Evolutionary conservation across 2,329 filamentous ascomycete species (phyloP).

Genomic region (Calcarisporium arbuscula): DNA sequence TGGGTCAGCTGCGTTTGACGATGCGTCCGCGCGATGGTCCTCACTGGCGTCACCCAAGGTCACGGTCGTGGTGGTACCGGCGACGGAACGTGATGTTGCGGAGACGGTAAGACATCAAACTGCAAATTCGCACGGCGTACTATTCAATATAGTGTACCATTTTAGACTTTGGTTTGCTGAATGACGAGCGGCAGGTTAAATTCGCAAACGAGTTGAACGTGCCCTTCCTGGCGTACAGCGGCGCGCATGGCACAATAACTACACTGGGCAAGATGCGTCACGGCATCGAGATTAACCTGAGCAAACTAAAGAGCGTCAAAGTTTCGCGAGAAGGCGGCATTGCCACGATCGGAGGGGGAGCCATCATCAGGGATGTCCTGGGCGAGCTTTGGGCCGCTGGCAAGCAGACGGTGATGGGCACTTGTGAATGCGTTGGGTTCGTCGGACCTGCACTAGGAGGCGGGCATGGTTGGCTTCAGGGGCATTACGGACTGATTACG

Average conservation of each 20-base stretch:
- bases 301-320: slow-evolving; percentile 34
- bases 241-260: slow-evolving; percentile 44
- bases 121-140: too few relatives aligned
- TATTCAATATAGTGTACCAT: too few relatives aligned
- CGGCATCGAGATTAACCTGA: slow-evolving; percentile 45
- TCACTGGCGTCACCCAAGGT: too few relatives aligned
- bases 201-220: slow-evolving; percentile 17
- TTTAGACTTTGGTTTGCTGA: too few relatives aligned
- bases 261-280: slow-evolving; percentile 40
- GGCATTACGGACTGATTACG: slow-evolving; percentile 43
- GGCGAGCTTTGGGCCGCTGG: too few relatives aligned
- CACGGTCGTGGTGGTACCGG: too few relatives aligned
- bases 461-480: slow-evolving; percentile 49
- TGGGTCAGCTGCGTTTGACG: too few relatives aligned
- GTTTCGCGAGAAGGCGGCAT: slow-evolving; percentile 36
- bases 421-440: slow-evolving; percentile 45
- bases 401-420: slow-evolving; percentile 32
- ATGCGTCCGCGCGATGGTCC: too few relatives aligned
- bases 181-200: too few relatives aligned
- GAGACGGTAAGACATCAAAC: too few relatives aligned
- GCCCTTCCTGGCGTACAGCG: slow-evolving; percentile 47
- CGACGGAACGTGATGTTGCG: too few relatives aligned
- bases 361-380: too few relatives aligned
- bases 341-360: slow-evolving; percentile 44
- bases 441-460: slow-evolving; percentile 49